phyloP scores from a whole-genome alignment of 257 asterid species.

The Lycium ferocissimum region DNA sequence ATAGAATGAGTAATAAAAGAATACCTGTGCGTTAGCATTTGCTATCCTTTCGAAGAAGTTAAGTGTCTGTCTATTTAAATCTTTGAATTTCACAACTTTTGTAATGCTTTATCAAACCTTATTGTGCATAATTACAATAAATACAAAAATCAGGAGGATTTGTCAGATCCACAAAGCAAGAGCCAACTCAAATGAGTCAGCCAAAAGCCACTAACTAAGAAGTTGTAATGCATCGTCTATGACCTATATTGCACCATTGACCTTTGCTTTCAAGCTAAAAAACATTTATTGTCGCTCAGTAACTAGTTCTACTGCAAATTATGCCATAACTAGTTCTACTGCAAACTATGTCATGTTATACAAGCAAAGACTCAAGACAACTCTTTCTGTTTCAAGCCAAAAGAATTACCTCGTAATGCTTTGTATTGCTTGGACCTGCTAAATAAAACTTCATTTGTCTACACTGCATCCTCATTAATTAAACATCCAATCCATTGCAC shows the following conservation, averaged over 20 bases:
- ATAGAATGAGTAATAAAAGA: neutral
- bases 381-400: neutral
- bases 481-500: conserved; percentile 2
- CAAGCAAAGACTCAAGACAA: conserved; percentile 12
- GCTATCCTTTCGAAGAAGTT: neutral
- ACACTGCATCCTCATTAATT: neutral
- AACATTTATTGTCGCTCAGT: neutral
- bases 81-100: neutral
- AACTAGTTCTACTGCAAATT: neutral
- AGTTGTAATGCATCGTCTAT: neutral
- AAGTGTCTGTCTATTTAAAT: neutral
- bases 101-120: neutral
- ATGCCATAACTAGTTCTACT: neutral
- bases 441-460: neutral
- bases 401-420: neutral
- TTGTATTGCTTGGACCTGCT: neutral
- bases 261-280: neutral
- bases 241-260: neutral
- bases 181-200: neutral
- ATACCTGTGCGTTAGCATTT: neutral
- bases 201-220: neutral
- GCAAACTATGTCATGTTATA: neutral
- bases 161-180: conserved; percentile 5
- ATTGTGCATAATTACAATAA: neutral
- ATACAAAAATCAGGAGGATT: neutral